Evolutionary conservation across 1,139 yeast species (phyloP), one percentile per base, ranked within the genome.

Genomic region (Suhomyces coccinellae): DNA sequence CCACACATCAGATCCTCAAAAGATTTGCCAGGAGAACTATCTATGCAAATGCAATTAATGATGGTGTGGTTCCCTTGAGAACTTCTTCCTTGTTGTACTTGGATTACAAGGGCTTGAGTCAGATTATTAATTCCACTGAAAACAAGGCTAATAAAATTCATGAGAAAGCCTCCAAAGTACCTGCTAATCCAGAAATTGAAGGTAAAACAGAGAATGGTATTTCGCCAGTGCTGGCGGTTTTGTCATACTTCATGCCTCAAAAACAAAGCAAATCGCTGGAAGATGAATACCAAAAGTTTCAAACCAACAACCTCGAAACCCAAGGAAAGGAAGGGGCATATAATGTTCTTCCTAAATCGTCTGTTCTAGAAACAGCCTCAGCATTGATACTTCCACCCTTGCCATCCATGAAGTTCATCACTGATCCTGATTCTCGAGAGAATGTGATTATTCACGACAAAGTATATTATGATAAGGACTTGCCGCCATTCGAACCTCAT

Each of bases 41-140:
- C 0, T 85, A 88, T 58, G 91, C 95, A 2, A 87, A 87, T 58
- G 82, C 85, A 1, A 71, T 83, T n/a, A 82, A 87, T 58, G 97
- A 88, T 62, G 99, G 98, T 0, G 90, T 93, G 45, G 99, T 93
- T 0, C 98, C 99, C 0, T 69, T 93, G 49, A 69, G 82, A 45
- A 90, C 99, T 0, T 82, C 96, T 0, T 86, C 96, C 0, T 66
- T 93, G 45, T 66, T 91, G 24, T 93, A 83, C 57, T 64, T 93
- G 14, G 97, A 80, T 51, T 74, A 73, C 54, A 66, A 66, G 38
- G 77, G 75, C 0, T 55, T 75, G 34, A 52, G 59, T 15, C 52
- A 52, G 27, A 44, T 53, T 12, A 46, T 54, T 16, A 51, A 52
- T 30, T 44, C 56, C 8, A 31, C 43, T 1, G 52, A 51, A 8